Base-by-base conservation (phyloP, 148 eudicot genomes). In the Persicaria maculosa region DNA sequence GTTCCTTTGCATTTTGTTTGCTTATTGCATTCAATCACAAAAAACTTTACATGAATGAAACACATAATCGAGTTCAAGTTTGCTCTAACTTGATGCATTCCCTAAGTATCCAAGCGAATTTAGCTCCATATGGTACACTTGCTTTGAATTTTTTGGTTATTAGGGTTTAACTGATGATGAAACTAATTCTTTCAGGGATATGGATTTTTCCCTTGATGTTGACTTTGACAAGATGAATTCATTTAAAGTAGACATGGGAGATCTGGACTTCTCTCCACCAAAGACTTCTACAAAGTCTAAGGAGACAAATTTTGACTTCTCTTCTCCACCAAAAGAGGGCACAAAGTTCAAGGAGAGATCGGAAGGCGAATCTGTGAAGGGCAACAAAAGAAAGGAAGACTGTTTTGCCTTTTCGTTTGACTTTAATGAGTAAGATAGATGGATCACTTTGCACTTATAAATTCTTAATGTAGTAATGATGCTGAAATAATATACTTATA, bases 211-310 rank as follows among this genome's bases (percentile, higher is more conserved):
- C 74, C 88, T 94, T 65, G 91, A 88, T 78, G 87, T 79, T 78
- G 93, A 87, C 64, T 84, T 91, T 80, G 96, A 81, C 55, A 94
- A 91, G 82, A 78, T 91, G 62, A 76, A 96, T 75, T 89, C 98
- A 54, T 88, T 93, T 82, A 88, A 88, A 67, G 52, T 91, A 45
- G 97, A 93, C 78, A 82, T 91, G 82, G 70, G 91, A 55, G 93
- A 89, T 80, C 79, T 89, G 68, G 98, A 89, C 81, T 87, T 90
- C 73, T 83, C 83, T 44, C 87, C 91, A 62, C 68, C 83, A 19
- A 84, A 88, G 79, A 87, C 79, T 77, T 77, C 85, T 65, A 85
- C 15, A 72, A 72, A 72, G 54, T 72, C 74, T 36, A 72, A 72
- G 74, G 89, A 76, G 55, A 84, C 93, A 58, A 95, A 88, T 80